A percentile compares a stretch with the other conserved stretches of the same genome.
These are phyloP conservation scores for Perkinsus marinus DNA, from an alignment of 169 alveolate species.

Conservation along the genomic window DNA sequence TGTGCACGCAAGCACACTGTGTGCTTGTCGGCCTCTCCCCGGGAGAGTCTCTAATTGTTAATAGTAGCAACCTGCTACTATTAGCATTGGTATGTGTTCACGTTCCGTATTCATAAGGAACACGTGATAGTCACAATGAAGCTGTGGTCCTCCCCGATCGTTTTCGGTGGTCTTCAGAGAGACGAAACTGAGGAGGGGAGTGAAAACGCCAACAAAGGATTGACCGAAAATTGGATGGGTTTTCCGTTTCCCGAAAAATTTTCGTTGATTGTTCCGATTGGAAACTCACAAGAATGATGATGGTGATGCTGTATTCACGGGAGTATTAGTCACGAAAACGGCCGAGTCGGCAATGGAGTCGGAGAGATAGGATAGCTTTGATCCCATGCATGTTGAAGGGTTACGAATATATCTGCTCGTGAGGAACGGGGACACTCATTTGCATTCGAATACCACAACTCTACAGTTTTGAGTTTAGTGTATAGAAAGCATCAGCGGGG, in stretches of 20 bases:
- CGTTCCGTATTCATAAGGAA: too few species aligned
- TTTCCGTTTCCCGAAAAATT: not conserved
- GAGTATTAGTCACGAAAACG: not conserved
- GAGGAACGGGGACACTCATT: not conserved
- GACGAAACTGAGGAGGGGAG: not conserved
- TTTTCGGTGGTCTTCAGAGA: not conserved
- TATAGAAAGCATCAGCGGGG: not conserved
- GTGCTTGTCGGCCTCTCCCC: too few species aligned
- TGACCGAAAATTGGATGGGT: not conserved
- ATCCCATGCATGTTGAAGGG: not conserved
- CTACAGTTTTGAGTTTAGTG: not conserved
- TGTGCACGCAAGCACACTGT: too few species aligned
- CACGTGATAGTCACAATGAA: not conserved
- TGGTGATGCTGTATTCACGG: not conserved
- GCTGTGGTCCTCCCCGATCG: not conserved
- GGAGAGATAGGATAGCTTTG: not conserved
- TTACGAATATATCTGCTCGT: too few species aligned
- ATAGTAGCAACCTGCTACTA: too few species aligned
- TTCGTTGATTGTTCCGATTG: not conserved
- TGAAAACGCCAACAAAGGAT: not conserved
- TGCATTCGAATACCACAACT: not conserved
- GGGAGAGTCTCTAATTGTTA: too few species aligned
- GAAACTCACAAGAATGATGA: not conserved
- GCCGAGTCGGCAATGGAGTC: not conserved
- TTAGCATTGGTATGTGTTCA: too few species aligned